Evolutionary conservation across 805 yeast species (phyloP).

Genomic region (Grigorovia yakushimaensis): DNA sequence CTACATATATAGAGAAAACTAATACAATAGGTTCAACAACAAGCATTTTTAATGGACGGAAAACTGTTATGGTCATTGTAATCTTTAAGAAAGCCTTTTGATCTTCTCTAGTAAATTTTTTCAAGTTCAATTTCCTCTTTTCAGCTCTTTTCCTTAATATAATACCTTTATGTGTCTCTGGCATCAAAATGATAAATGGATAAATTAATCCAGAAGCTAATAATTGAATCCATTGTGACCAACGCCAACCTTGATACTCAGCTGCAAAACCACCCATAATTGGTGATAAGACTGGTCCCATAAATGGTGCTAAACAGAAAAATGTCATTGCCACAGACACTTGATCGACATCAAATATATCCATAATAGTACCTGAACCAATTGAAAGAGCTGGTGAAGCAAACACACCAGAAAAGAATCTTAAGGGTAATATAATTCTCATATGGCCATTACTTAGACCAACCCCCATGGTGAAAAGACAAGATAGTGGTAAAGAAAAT

Average conservation of each 20-base stretch:
- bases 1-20: constrained; percentile 57
- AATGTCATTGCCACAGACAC: constrained; percentile 65
- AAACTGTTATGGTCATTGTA: constrained; percentile 41
- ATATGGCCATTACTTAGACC: constrained; percentile 52
- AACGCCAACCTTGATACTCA: constrained; percentile 51
- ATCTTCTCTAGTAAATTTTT: constrained; percentile 28
- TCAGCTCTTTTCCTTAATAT: constrained; percentile 51
- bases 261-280: constrained; percentile 66
- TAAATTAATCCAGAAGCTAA: constrained; percentile 51
- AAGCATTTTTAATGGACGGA: constrained; percentile 61
- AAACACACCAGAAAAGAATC: constrained; percentile 66
- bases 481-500: constrained; percentile 51
- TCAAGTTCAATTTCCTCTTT: constrained; percentile 45
- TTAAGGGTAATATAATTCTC: constrained; percentile 49
- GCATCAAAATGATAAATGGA: constrained; percentile 39
- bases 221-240: constrained; percentile 64
- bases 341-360: constrained; percentile 59
- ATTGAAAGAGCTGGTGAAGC: constrained; percentile 79
- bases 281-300: constrained; percentile 75
- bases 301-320: constrained; percentile 71
- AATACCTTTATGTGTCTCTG: constrained; percentile 67
- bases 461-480: constrained; percentile 67
- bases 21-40: constrained; percentile 66
- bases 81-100: constrained; percentile 33
- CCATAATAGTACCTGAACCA: constrained; percentile 77